These are phyloP conservation scores for Sextonia rubra DNA, from an alignment of 164 flowering plant genomes.

Conservation along the genomic window DNA sequence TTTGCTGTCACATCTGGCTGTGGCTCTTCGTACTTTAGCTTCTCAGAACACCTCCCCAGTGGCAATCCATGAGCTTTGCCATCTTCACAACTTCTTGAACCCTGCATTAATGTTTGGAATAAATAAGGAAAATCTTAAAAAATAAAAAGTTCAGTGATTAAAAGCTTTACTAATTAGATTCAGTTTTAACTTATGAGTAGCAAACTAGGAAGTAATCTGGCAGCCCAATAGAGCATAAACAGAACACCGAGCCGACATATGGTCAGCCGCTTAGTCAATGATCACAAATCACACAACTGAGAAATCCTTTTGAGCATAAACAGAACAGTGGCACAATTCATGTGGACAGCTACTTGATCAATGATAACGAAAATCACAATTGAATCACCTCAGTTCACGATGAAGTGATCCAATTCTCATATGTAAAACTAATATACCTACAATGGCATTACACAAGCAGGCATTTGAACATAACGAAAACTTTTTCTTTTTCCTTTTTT, in stretches of 20 bases:
- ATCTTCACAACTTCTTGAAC: constrained; percentile 27
- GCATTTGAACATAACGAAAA: neutral
- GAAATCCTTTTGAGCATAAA: neutral
- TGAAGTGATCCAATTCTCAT: neutral
- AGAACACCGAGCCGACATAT: neutral
- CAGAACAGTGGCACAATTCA: neutral
- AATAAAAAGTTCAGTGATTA: neutral
- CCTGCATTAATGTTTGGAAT: constrained; percentile 28
- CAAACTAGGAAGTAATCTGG: neutral
- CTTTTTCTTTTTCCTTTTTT: neutral
- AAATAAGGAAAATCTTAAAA: neutral
- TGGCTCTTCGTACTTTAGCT: constrained; percentile 12
- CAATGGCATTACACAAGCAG: neutral
- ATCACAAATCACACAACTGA: neutral
- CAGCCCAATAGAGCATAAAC: neutral
- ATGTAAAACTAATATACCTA: neutral
- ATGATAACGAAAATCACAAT: neutral
- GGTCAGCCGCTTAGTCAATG: neutral
- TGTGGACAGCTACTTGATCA: neutral
- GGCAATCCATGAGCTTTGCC: constrained; percentile 14
- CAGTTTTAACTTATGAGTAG: neutral
- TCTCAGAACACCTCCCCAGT: constrained; percentile 15
- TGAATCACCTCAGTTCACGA: neutral
- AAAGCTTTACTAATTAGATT: neutral
- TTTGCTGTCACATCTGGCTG: constrained; percentile 14